These are phyloP conservation scores for Speleostelium caveatum DNA, from an alignment of 78 protist genomes.

Conservation along the genomic window DNA sequence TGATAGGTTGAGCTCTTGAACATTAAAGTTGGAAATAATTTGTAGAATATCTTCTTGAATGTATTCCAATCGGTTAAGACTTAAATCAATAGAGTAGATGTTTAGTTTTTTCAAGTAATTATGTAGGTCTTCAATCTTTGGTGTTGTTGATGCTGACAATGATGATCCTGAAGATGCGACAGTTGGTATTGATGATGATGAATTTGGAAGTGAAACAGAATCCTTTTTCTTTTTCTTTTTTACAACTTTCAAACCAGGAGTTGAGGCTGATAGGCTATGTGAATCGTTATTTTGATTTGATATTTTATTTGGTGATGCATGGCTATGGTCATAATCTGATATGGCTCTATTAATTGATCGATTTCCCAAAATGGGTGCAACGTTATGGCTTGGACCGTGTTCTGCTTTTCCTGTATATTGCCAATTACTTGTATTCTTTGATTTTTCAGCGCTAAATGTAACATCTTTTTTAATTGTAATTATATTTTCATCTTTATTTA, in stretches of 20 bases:
- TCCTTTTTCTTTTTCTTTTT: neutral
- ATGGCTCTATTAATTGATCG: neutral
- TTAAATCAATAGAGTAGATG: slow-evolving; percentile 43
- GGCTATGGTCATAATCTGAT: neutral
- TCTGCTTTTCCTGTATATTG: neutral
- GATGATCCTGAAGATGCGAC: neutral
- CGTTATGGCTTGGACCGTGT: neutral
- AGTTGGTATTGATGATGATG: neutral
- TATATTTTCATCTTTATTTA: too few species aligned
- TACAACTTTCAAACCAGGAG: too few species aligned
- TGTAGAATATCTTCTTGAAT: slow-evolving; percentile 22
- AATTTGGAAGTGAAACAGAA: too few species aligned
- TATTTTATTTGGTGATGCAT: neutral
- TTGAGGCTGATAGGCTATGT: neutral
- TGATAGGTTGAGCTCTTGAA: slow-evolving; percentile 34
- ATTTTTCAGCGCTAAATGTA: too few species aligned
- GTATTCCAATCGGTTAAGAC: slow-evolving; percentile 50
- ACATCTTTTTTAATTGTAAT: neutral
- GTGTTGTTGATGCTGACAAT: neutral
- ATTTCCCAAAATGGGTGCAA: neutral
- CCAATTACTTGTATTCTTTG: too few species aligned
- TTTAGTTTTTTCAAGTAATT: neutral
- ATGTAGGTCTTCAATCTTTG: neutral
- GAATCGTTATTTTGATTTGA: too few species aligned
- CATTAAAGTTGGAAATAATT: slow-evolving; percentile 9